These are phyloP conservation scores for Geotrichum reessii DNA, from an alignment of 1,139 yeast genomes.

Conservation along the genomic window DNA sequence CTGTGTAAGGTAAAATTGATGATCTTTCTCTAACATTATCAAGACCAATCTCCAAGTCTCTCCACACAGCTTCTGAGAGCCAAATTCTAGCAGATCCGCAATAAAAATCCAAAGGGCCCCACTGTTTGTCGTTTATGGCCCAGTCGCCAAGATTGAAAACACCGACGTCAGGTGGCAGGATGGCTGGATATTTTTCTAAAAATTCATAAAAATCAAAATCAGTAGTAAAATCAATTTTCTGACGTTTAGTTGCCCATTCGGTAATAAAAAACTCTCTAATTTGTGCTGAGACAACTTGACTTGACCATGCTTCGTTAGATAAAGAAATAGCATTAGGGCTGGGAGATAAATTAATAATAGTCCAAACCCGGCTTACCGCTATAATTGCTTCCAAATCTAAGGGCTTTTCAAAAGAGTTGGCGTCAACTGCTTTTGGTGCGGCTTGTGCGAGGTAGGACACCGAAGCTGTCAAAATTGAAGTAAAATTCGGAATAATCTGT, in stretches of 20 bases:
- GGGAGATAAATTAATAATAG: constrained; percentile 32
- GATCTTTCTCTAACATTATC: constrained; percentile 24
- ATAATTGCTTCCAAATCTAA: constrained; percentile 26
- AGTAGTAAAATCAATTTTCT: constrained; percentile 36
- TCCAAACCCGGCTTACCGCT: constrained; percentile 36
- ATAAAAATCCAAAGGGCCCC: constrained; percentile 34
- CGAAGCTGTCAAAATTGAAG: constrained; percentile 25
- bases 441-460: constrained; percentile 25
- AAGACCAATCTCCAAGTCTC: constrained; percentile 34
- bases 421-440: constrained; percentile 18
- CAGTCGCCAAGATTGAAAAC: constrained; percentile 34
- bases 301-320: constrained; percentile 34
- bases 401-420: constrained; percentile 14
- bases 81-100: constrained; percentile 37
- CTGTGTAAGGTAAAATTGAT: constrained; percentile 15
- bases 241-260: constrained; percentile 38
- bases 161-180: constrained; percentile 34
- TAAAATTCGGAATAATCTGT: constrained; percentile 21
- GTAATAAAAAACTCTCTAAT: constrained; percentile 34
- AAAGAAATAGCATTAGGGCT: constrained; percentile 28
- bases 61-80: constrained; percentile 38
- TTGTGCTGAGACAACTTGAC: constrained; percentile 36
- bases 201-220: constrained; percentile 40
- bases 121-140: constrained; percentile 36
- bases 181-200: constrained; percentile 32